A percentile compares a stretch with the other conserved stretches of the same genome.
These are phyloP conservation scores for Aspergillus saccharolyticus DNA, from an alignment of 495 filamentous ascomycete genomes.

Conservation along the genomic window DNA sequence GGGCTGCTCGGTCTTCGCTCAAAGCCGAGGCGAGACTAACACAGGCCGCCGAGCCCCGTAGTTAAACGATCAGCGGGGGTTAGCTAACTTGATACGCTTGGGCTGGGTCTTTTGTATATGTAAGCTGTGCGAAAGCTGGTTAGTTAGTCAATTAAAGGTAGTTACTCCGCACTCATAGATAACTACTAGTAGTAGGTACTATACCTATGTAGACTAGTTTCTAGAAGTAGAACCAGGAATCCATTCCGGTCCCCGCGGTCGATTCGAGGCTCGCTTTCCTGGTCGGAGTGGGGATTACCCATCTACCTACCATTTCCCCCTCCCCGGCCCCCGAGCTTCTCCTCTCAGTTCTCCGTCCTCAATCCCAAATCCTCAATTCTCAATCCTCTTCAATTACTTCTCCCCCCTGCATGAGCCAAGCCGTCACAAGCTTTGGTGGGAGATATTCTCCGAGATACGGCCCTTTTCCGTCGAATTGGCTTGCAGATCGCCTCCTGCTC, in stretches of 20 bases:
- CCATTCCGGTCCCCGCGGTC: neutral
- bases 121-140: neutral
- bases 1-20: neutral
- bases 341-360: neutral
- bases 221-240: neutral
- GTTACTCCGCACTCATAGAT: no score
- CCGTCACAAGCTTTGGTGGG: neutral
- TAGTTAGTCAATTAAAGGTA: no score
- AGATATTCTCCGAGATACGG: neutral
- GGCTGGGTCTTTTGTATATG: neutral
- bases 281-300: neutral
- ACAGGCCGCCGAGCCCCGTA: no score
- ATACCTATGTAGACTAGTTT: no score
- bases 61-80: neutral
- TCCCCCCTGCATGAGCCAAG: neutral
- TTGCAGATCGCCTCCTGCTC: neutral
- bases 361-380: neutral
- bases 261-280: neutral
- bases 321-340: neutral
- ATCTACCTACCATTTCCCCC: neutral
- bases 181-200: no score
- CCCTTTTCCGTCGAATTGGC: neutral
- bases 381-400: no score
- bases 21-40: neutral
- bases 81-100: neutral